Evolutionary conservation across 2,329 filamentous ascomycete species (phyloP), one percentile per base, ranked within the genome.

Genomic region (Thielaviopsis euricoi): DNA sequence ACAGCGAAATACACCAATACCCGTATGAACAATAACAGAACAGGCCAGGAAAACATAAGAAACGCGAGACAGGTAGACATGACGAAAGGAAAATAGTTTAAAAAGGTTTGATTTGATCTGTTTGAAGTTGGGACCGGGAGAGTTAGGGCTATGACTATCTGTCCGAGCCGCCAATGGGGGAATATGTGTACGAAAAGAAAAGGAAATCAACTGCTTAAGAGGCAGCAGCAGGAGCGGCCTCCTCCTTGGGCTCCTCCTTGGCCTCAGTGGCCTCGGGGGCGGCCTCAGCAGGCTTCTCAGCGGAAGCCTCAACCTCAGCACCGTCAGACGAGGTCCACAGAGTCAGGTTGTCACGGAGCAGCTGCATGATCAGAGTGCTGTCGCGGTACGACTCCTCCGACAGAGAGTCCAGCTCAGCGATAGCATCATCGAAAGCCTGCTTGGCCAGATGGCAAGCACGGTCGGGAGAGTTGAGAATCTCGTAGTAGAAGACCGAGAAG

Each of bases 401-500:
- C 64, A 97, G 81, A 55, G 89, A 95, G 79, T 97, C 91, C 67
- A 97, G 89, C 83, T 97, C 76, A 68, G 90, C 90, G 81, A 96
- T 96, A 65, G 91, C 91, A 75, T 97, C 91, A 72, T 97, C 91
- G 70, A 97, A 97, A 55, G 93, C 91, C 80, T 97, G 91, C 84
- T 97, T 97, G 75, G 91, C 91, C 66, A 96, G 84, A 74, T 95
- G 90, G 85, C 91, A 96, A 71, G 90, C 91, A 78, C 94, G 91
- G 73, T 97, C 93, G 64, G 91, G 91, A 50, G 91, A 89, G 81
- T 97, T 98, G 69, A 97, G 81, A 72, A 97, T 98, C 83, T 98
- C 93, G 74, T 98, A 98, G 85, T 97, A 97, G 82, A 96, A 97
- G 69, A 96, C 90, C 64, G 90, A 95, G 83, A 97, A 96, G 86